phyloP scores from a whole-genome alignment of 169 alveolate genomes.

The Cyclospora cayetanensis region DNA sequence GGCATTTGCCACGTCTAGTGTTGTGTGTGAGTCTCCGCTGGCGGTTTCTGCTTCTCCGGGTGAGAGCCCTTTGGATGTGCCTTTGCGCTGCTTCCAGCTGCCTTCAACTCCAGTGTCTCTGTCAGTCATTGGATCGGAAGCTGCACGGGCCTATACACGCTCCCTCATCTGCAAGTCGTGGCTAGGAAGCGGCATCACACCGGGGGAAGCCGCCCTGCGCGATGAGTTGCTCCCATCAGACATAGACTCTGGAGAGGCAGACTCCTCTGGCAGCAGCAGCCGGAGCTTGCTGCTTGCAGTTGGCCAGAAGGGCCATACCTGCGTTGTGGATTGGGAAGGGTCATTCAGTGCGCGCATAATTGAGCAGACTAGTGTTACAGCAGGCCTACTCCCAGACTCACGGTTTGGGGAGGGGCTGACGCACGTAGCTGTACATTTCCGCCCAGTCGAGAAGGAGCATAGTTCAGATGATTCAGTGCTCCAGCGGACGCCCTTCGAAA shows the following conservation, averaged over 20 bases:
- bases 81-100: constrained; percentile 43
- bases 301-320: constrained; percentile 63
- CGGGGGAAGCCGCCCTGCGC: constrained; percentile 41
- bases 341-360: background rate
- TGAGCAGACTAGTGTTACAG: background rate
- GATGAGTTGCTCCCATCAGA: background rate
- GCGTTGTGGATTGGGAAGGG: constrained; percentile 69
- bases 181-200: constrained; percentile 20
- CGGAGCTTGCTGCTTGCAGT: constrained; percentile 47
- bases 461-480: background rate
- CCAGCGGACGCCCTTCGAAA: background rate
- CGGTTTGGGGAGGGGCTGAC: background rate
- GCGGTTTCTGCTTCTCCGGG: background rate
- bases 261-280: background rate
- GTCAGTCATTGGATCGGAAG: background rate
- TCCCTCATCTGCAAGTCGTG: constrained; percentile 35
- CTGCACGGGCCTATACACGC: background rate
- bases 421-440: background rate
- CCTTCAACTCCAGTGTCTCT: constrained; percentile 44
- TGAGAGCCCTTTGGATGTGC: background rate
- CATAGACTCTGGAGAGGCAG: background rate
- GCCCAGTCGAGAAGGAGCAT: background rate
- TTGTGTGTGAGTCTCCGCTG: constrained; percentile 19
- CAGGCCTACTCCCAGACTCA: background rate
- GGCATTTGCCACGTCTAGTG: constrained; percentile 13